phyloP scores from a whole-genome alignment of 2,329 filamentous ascomycete species.

The Macrophomina phaseolina region DNA sequence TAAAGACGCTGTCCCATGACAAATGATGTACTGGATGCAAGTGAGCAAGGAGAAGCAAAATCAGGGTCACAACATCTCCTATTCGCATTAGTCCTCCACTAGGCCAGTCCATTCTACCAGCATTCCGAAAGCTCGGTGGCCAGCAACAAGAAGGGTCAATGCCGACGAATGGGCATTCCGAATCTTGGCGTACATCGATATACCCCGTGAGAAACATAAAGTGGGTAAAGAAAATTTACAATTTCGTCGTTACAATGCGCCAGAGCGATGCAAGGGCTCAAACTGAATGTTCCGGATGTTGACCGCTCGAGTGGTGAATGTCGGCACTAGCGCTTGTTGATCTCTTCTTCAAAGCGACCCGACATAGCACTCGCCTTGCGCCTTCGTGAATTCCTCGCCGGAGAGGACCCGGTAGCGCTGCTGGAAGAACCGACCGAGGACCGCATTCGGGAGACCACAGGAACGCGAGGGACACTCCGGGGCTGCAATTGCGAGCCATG shows the following conservation, averaged over 20 bases:
- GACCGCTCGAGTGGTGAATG: neutral
- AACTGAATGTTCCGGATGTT: too few species aligned
- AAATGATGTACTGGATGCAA: neutral
- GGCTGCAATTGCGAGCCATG: neutral
- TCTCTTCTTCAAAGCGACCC: neutral
- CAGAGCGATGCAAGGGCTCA: neutral
- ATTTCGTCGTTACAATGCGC: neutral
- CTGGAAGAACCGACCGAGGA: neutral
- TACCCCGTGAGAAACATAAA: too few species aligned
- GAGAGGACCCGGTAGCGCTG: neutral
- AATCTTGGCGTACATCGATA: too few species aligned
- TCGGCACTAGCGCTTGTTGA: neutral
- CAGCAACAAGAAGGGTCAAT: neutral
- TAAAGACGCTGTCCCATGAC: neutral
- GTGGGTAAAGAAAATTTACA: too few species aligned
- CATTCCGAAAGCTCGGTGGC: too few species aligned
- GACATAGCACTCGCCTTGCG: neutral
- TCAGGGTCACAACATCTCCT: neutral
- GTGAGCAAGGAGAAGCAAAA: neutral
- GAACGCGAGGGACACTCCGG: neutral
- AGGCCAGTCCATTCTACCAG: too few species aligned
- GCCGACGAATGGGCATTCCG: too few species aligned
- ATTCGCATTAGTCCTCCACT: neutral
- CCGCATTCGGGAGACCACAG: neutral
- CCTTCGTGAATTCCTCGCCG: neutral